These are phyloP conservation scores for Rhytidhysteron rufulum DNA, from an alignment of 2,329 filamentous ascomycete genomes.

Conservation along the genomic window DNA sequence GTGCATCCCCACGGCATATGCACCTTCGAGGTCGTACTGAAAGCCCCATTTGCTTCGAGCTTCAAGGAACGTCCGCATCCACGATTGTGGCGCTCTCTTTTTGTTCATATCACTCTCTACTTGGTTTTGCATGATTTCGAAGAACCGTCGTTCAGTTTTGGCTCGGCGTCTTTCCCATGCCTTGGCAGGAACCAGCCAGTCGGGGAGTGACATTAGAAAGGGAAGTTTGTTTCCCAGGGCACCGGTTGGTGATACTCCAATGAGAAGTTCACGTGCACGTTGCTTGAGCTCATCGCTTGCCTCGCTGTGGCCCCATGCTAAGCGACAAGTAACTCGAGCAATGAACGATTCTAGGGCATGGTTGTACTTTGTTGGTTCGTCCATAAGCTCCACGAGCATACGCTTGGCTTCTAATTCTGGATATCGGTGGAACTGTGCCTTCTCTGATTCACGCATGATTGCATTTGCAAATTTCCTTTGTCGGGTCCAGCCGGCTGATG, in stretches of 20 bases:
- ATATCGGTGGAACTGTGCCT: constrained; percentile 39
- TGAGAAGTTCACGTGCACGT: constrained; percentile 43
- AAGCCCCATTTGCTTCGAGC: constrained; percentile 39
- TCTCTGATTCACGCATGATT: constrained; percentile 44
- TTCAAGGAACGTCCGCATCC: constrained; percentile 43
- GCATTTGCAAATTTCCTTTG: constrained; percentile 44
- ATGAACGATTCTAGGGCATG: constrained; percentile 44
- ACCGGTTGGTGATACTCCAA: constrained; percentile 45
- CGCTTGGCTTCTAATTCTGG: constrained; percentile 44
- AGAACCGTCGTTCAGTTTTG: constrained; percentile 42
- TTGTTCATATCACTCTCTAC: constrained; percentile 33
- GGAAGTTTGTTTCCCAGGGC: constrained; percentile 44
- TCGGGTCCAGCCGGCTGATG: constrained; percentile 36
- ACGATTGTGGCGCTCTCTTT: constrained; percentile 34
- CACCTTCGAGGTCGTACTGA: constrained; percentile 41
- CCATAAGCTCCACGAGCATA: constrained; percentile 42
- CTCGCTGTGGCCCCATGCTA: constrained; percentile 44
- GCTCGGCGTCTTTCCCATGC: constrained; percentile 43
- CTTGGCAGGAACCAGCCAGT: constrained; percentile 40
- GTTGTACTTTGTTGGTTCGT: constrained; percentile 41
- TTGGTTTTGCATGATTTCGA: constrained; percentile 42
- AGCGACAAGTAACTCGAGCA: constrained; percentile 43
- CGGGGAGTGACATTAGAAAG: constrained; percentile 43
- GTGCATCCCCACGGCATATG: constrained; percentile 46
- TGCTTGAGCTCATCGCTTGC: constrained; percentile 46